Conservation (phyloP, 768 basidiomycete species). For the Grammothele lineata region DNA sequence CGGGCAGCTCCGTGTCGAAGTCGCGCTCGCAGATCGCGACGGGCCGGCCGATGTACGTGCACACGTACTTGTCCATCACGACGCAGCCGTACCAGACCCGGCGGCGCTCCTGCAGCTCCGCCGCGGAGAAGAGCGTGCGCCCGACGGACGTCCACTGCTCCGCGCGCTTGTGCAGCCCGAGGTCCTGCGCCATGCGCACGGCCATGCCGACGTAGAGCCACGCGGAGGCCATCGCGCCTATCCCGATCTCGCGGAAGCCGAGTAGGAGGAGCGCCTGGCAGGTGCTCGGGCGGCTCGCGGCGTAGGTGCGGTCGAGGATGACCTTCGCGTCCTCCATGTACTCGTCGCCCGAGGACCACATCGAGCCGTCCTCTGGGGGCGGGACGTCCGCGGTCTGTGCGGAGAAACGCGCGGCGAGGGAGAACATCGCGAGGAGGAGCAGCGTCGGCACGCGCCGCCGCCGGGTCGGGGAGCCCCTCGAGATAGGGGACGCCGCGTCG, state of each 20-base stretch:
- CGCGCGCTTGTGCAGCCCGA: slow-evolving; percentile 78
- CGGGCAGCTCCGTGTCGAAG: slow-evolving; percentile 69
- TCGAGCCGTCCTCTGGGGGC: slow-evolving; percentile 45
- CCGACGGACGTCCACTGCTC: slow-evolving; percentile 72
- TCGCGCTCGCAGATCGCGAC: slow-evolving; percentile 71
- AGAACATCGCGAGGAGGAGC: slow-evolving; percentile 78
- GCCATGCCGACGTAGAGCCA: slow-evolving; percentile 89
- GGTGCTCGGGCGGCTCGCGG: slow-evolving; percentile 67
- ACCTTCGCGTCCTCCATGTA: slow-evolving; percentile 66
- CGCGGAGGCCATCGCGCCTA: slow-evolving; percentile 84
- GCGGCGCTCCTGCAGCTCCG: slow-evolving; percentile 66
- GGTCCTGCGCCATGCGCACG: slow-evolving; percentile 88
- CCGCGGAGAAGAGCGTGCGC: slow-evolving; percentile 46
- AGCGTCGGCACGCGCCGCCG: slow-evolving; percentile 54
- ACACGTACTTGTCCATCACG: slow-evolving; percentile 76
- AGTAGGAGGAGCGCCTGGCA: slow-evolving; percentile 78
- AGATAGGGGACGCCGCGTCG: slow-evolving; percentile 18
- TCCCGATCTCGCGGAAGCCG: slow-evolving; percentile 82
- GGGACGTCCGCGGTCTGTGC: slow-evolving; percentile 23
- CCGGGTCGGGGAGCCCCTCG: slow-evolving; percentile 30
- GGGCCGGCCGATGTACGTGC: slow-evolving; percentile 75
- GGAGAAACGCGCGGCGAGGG: slow-evolving; percentile 74
- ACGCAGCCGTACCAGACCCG: slow-evolving; percentile 79
- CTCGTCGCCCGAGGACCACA: slow-evolving; percentile 80
- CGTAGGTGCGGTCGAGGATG: slow-evolving; percentile 62